These are phyloP conservation scores for Xylariaceae sp. DNA, from an alignment of 2,329 filamentous ascomycete species.

Conservation along the genomic window DNA sequence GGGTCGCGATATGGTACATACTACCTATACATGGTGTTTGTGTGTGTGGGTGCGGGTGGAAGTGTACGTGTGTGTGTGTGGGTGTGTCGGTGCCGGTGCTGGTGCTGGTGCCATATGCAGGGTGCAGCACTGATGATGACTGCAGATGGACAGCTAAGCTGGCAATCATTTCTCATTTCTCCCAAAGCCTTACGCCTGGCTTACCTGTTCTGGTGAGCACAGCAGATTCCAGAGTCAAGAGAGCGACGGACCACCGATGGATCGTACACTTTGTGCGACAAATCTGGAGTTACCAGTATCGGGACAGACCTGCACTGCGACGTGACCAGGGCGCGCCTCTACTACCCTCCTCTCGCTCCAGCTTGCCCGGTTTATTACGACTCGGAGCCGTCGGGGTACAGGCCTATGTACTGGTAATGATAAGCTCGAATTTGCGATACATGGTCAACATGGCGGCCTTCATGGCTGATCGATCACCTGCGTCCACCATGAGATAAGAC, in stretches of 20 bases:
- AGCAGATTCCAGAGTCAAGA: too few relatives aligned
- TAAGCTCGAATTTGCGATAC: neutral
- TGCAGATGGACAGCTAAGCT: conserved; percentile 12
- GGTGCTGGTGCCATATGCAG: too few relatives aligned
- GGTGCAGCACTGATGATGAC: conserved; percentile 16
- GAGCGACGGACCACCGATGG: conserved; percentile 8
- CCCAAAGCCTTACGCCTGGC: conserved; percentile 15
- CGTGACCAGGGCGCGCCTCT: conserved; percentile 7
- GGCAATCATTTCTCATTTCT: conserved; percentile 6
- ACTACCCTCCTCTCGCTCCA: conserved; percentile 14
- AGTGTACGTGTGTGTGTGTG: too few relatives aligned
- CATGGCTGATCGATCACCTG: neutral
- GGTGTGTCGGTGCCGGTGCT: too few relatives aligned
- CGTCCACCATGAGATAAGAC: conserved; percentile 3
- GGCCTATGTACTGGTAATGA: neutral
- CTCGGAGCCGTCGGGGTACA: conserved; percentile 1
- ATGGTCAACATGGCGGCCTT: neutral
- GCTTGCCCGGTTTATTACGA: conserved; percentile 21
- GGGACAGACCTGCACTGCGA: conserved; percentile 20
- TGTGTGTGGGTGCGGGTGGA: too few relatives aligned
- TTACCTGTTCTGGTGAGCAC: conserved; percentile 14
- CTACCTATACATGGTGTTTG: conserved; percentile 5
- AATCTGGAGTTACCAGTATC: conserved; percentile 8
- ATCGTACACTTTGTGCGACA: conserved; percentile 16
- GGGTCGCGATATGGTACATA: neutral